Conservation (phyloP, 179 eudicot species). For the Carnegiea gigantea region DNA sequence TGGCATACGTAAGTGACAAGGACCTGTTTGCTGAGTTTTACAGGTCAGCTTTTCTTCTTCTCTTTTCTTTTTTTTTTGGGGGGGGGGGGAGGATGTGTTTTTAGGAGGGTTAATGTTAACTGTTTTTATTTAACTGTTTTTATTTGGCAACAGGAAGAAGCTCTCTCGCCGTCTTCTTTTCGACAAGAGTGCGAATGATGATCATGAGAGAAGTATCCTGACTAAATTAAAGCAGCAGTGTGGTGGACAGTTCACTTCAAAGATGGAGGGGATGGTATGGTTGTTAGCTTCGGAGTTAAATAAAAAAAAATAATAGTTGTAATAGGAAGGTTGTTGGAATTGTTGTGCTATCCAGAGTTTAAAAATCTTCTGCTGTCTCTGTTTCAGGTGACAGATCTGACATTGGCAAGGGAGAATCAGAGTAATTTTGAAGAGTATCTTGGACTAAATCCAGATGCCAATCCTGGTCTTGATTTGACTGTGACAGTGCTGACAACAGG, state of each 20-base stretch:
- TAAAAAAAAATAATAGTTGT: too few species aligned
- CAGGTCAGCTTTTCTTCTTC: slow-evolving; percentile 38
- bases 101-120: neutral
- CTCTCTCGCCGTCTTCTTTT: slow-evolving; percentile 78
- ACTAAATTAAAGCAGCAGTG: slow-evolving; percentile 84
- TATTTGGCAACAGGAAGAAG: slow-evolving; percentile 54
- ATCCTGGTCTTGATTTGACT: slow-evolving; percentile 80
- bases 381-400: slow-evolving; percentile 77
- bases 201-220: slow-evolving; percentile 77
- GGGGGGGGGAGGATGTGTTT: neutral
- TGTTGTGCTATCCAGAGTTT: neutral
- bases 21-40: slow-evolving; percentile 87
- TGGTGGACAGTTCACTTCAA: slow-evolving; percentile 87
- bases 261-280: slow-evolving; percentile 88
- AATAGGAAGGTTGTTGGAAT: too few species aligned
- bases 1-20: slow-evolving; percentile 84
- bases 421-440: slow-evolving; percentile 70
- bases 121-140: neutral
- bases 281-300: neutral
- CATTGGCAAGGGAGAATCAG: slow-evolving; percentile 83
- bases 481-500: slow-evolving; percentile 91
- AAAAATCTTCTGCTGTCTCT: neutral
- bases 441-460: slow-evolving; percentile 42
- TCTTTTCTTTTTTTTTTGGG: neutral
- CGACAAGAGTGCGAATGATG: slow-evolving; percentile 88